A percentile compares a stretch with the other conserved stretches of the same genome.
Conservation (phyloP, 2,329 filamentous ascomycete genomes). For the Scortechinia acanthostroma region DNA sequence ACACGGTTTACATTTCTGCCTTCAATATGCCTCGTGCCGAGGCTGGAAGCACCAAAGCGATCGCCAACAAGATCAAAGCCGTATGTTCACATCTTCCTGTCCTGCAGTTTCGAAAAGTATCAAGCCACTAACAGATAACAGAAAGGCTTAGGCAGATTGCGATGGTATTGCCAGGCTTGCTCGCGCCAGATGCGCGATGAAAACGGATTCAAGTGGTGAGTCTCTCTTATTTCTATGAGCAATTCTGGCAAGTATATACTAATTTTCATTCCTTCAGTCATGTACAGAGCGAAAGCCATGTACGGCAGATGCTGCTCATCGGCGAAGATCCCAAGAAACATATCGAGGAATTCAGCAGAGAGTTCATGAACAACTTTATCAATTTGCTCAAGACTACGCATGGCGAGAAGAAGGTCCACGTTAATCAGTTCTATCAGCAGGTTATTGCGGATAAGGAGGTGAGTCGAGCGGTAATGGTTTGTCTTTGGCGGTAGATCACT, state of each 20-base stretch:
- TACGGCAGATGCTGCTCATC: conserved; percentile 78
- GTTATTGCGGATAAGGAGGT: conserved; percentile 72
- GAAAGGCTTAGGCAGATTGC: conserved; percentile 69
- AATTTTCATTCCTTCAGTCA: too few relatives aligned
- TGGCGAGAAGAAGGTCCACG: conserved; percentile 80
- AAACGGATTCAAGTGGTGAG: conserved; percentile 81
- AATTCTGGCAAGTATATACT: too few relatives aligned
- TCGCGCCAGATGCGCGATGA: conserved; percentile 60
- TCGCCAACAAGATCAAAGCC: not conserved
- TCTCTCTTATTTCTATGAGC: not conserved
- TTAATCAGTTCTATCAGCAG: conserved; percentile 92
- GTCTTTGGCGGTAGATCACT: not conserved
- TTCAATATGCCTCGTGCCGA: conserved; percentile 1
- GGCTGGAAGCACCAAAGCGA: not conserved
- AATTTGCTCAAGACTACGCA: conserved; percentile 74
- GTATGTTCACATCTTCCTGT: not conserved
- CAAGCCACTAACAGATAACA: conserved; percentile 53
- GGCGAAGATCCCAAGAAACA: conserved; percentile 80
- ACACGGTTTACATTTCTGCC: too few relatives aligned
- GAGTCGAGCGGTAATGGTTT: not conserved
- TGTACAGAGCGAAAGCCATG: conserved; percentile 75
- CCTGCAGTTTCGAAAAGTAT: not conserved
- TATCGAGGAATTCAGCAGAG: conserved; percentile 59
- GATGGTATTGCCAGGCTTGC: conserved; percentile 88
- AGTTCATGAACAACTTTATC: conserved; percentile 78